Evolutionary conservation across 2,329 filamentous ascomycete genomes (phyloP).

Genomic region (Pseudogymnoascus sp.): DNA sequence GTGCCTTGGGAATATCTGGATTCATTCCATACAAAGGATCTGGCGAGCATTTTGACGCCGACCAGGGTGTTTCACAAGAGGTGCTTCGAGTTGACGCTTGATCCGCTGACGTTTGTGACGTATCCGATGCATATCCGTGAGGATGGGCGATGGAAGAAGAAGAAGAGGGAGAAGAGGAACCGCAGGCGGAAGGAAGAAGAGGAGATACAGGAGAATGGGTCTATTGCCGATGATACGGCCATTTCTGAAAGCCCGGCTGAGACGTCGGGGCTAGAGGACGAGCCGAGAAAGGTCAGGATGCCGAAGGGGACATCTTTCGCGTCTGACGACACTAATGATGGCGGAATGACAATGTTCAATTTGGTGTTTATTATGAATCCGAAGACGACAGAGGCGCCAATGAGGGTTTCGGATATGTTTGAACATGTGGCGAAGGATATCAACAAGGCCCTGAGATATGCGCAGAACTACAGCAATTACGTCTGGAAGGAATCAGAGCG

Average conservation of each 20-base stretch:
- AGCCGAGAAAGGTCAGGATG: slow-evolving; percentile 25
- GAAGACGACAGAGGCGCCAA: slow-evolving; percentile 63
- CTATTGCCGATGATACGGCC: slow-evolving; percentile 15
- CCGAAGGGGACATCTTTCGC: slow-evolving; percentile 17
- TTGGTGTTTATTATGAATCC: slow-evolving; percentile 86
- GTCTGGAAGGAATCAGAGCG: slow-evolving; percentile 84
- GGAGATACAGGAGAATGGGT: slow-evolving; percentile 19
- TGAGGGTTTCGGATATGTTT: slow-evolving; percentile 69
- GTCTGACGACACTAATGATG: slow-evolving; percentile 24
- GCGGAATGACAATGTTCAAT: slow-evolving; percentile 88
- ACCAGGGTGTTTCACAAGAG: slow-evolving; percentile 68
- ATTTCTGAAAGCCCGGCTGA: slow-evolving; percentile 14
- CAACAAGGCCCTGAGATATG: slow-evolving; percentile 85
- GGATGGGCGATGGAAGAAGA: slow-evolving; percentile 68
- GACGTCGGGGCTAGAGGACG: neutral
- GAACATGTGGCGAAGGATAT: slow-evolving; percentile 85
- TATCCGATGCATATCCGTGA: slow-evolving; percentile 76
- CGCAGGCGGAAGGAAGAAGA: slow-evolving; percentile 30
- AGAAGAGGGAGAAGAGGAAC: slow-evolving; percentile 35
- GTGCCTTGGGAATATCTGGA: slow-evolving; percentile 65
- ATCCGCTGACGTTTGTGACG: slow-evolving; percentile 70
- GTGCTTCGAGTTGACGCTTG: slow-evolving; percentile 72
- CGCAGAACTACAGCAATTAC: slow-evolving; percentile 81
- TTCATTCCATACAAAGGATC: slow-evolving; percentile 64
- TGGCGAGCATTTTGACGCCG: slow-evolving; percentile 73